These are phyloP conservation scores for Boletales sp. DNA, from an alignment of 768 basidiomycete species.

Conservation along the genomic window DNA sequence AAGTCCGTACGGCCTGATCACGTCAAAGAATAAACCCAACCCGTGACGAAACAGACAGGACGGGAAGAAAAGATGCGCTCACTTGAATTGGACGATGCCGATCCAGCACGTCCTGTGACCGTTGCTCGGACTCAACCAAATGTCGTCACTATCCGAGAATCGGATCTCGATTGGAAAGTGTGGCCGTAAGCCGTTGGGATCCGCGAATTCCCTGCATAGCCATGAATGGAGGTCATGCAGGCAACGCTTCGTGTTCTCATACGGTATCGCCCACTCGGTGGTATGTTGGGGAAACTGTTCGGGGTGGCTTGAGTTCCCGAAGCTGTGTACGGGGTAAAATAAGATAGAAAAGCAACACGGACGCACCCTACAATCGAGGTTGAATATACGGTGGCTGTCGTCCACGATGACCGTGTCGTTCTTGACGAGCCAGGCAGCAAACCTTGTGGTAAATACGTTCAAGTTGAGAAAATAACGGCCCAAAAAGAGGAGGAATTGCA, in stretches of 20 bases:
- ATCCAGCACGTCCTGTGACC: slow-evolving; percentile 86
- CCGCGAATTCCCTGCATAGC: slow-evolving; percentile 61
- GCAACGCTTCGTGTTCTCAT: slow-evolving; percentile 59
- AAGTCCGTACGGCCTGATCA: slow-evolving; percentile 74
- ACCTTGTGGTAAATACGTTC: slow-evolving; percentile 59
- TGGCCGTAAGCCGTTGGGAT: slow-evolving; percentile 73
- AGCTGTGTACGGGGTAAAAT: background rate
- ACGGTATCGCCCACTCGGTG: slow-evolving; percentile 92
- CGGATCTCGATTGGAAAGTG: slow-evolving; percentile 95
- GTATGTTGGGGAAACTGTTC: slow-evolving; percentile 86
- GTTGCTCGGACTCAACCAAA: slow-evolving; percentile 90
- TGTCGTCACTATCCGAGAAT: slow-evolving; percentile 83
- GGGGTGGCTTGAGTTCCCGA: slow-evolving; percentile 1
- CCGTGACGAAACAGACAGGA: background rate
- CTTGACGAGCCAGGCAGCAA: slow-evolving; percentile 67
- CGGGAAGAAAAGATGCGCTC: slow-evolving; percentile 25
- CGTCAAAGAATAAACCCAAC: background rate
- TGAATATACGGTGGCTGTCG: slow-evolving; percentile 81
- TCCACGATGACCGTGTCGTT: slow-evolving; percentile 59
- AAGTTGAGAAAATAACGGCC: slow-evolving; percentile 61
- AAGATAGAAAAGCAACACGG: too few relatives aligned
- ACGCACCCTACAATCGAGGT: slow-evolving; percentile 87
- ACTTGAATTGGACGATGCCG: slow-evolving; percentile 98
- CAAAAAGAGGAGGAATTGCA: slow-evolving; percentile 81
- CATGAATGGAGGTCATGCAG: slow-evolving; percentile 69